Conservation (phyloP, 208 protist species). For the Strigomonas galati region DNA sequence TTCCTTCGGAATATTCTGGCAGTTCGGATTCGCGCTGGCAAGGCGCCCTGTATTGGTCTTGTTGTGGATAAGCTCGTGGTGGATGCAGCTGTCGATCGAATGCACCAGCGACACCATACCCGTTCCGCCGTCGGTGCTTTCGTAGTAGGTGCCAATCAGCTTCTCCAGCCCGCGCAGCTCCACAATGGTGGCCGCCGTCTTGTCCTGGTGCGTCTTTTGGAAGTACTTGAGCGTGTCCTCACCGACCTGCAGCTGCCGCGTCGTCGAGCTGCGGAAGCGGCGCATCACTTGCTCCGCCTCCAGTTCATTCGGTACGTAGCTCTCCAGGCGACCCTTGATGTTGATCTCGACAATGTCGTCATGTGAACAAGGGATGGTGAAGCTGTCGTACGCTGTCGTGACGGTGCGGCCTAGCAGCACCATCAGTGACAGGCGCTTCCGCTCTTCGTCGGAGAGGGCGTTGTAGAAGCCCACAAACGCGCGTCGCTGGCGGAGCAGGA, state of each 20-base stretch:
- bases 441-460: constrained; percentile 56
- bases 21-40: constrained; percentile 89
- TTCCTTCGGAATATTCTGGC: constrained; percentile 93
- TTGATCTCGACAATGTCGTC: constrained; percentile 78
- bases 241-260: constrained; percentile 85
- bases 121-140: constrained; percentile 85
- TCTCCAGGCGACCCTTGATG: constrained; percentile 62
- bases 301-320: constrained; percentile 73
- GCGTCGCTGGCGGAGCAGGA: constrained; percentile 76
- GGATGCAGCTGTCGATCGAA: constrained; percentile 86
- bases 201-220: constrained; percentile 75
- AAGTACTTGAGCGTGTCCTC: constrained; percentile 88
- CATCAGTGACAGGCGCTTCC: constrained; percentile 80
- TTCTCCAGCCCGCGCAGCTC: constrained; percentile 87
- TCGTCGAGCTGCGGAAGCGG: constrained; percentile 71
- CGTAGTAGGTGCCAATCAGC: constrained; percentile 91
- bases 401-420: constrained; percentile 68
- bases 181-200: constrained; percentile 71
- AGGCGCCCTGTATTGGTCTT: constrained; percentile 89
- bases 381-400: constrained; percentile 69
- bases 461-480: constrained; percentile 87
- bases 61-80: constrained; percentile 93
- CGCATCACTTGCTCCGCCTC: constrained; percentile 84
- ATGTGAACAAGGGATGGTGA: constrained; percentile 71
- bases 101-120: constrained; percentile 92